Base-by-base conservation (phyloP, 78 protist species). In the Speleostelium caveatum region DNA sequence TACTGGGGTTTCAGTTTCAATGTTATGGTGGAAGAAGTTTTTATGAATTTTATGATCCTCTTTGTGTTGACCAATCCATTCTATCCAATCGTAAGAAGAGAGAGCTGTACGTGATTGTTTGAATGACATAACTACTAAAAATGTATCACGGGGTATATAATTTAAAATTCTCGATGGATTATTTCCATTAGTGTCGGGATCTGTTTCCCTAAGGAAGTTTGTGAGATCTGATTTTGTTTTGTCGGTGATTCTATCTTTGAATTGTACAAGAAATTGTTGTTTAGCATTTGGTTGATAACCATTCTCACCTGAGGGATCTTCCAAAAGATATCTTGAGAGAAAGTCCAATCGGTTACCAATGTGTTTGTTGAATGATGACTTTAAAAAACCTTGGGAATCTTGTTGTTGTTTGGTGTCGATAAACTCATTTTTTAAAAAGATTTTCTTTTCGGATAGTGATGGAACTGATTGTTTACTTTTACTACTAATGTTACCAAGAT, bases 111-210 rank as follows among this genome's bases (percentile, higher is more conserved):
- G 41, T 41, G 77, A 41, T 42, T 83, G 90, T n/a, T 38, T 49
- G 12, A 19, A 1, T 12, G 78, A 41, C 90, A 83, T 83, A 2
- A 60, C 24, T 1, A 83, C 78, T 2, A 60, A 33, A 35, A 71
- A 56, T 33, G 71, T 68, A 36, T 83, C 91, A 8, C 39, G 33
- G 36, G 91, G 91, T 22, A 83, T 42, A 30, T 83, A 83, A n/a
- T 51, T 30, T 26, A 72, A 33, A 26, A 72, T 72, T 42, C n/a
- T 32, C 21, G 78, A 72, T 32, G 16, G 65, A 19, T 7, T 56
- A 7, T 21, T 17, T 19, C 33, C 32, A 35, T 28, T 33, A 63
- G 53, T 14, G n/a, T n/a, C n/a, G n/a, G n/a, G n/a, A n/a, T n/a
- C n/a, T n/a, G n/a, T n/a, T n/a, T n/a, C n/a, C n/a, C n/a, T n/a